phyloP scores from a whole-genome alignment of 1,284 basidiomycete species.

The Athelia sp. region DNA sequence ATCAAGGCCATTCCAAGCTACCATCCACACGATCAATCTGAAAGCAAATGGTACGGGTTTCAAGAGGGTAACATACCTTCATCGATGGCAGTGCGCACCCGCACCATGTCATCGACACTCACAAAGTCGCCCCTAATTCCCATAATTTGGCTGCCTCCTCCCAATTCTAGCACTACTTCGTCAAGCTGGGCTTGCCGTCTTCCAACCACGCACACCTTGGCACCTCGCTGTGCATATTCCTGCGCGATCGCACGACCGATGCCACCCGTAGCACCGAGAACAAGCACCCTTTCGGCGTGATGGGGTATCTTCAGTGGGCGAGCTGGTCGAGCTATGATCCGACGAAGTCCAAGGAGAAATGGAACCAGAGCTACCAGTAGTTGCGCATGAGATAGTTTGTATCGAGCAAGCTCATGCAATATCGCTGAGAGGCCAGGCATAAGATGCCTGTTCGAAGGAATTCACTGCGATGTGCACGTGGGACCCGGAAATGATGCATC shows the following conservation, averaged over 20 bases:
- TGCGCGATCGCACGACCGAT: slow-evolving; percentile 75
- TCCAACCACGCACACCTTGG: slow-evolving; percentile 74
- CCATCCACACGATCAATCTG: background rate
- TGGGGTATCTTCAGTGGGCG: slow-evolving; percentile 20
- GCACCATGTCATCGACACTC: slow-evolving; percentile 62
- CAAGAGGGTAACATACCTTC: slow-evolving; percentile 34
- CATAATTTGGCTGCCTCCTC: slow-evolving; percentile 17
- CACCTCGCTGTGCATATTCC: slow-evolving; percentile 72
- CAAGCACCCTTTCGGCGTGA: slow-evolving; percentile 62
- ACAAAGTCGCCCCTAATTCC: slow-evolving; percentile 43
- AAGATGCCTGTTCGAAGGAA: too few relatives aligned
- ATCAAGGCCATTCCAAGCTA: slow-evolving; percentile 81
- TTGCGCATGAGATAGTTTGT: background rate
- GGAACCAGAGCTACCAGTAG: background rate
- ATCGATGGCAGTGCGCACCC: slow-evolving; percentile 50
- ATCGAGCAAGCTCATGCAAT: too few relatives aligned
- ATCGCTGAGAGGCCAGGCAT: too few relatives aligned
- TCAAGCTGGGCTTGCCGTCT: slow-evolving; percentile 56
- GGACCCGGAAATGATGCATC: too few relatives aligned
- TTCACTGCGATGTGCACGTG: too few relatives aligned
- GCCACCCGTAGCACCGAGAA: slow-evolving; percentile 81
- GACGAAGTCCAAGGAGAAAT: background rate
- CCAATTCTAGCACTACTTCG: slow-evolving; percentile 61
- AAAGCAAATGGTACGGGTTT: background rate
- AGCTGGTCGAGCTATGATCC: background rate